These are phyloP conservation scores for Carallia brachiata DNA, from an alignment of 345 rosid genomes.

Conservation along the genomic window DNA sequence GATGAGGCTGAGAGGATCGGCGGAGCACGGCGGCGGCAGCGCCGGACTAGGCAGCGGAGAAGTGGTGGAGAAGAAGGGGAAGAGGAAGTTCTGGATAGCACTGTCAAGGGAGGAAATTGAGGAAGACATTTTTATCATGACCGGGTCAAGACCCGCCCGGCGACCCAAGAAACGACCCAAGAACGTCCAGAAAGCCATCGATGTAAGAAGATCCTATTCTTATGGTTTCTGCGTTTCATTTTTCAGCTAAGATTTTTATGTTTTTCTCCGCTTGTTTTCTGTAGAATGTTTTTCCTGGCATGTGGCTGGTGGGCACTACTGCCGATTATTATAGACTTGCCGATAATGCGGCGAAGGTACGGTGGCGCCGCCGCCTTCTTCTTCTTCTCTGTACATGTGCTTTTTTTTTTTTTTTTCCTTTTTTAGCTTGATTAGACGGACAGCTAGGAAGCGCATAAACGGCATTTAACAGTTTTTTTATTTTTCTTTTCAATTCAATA, in stretches of 20 bases:
- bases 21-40: conserved; percentile 30
- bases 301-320: conserved; percentile 75
- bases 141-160: conserved; percentile 77
- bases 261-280: neutral
- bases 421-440: too few relatives aligned
- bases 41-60: conserved; percentile 20
- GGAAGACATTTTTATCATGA: conserved; percentile 82
- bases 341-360: conserved; percentile 62
- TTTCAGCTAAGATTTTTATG: neutral
- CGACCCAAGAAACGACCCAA: conserved; percentile 75
- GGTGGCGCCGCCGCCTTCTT: too few relatives aligned
- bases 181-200: conserved; percentile 70
- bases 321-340: conserved; percentile 65
- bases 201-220: conserved; percentile 41
- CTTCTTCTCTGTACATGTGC: too few relatives aligned
- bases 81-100: conserved; percentile 67
- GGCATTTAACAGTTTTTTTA: neutral
- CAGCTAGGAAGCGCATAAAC: neutral
- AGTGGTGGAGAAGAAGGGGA: conserved; percentile 28
- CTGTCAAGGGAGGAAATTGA: conserved; percentile 85
- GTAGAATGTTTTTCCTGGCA: conserved; percentile 56
- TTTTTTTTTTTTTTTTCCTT: too few relatives aligned
- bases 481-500: neutral
- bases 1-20: conserved; percentile 53
- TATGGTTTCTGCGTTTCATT: neutral